Base-by-base conservation (phyloP, 257 asterid species). In the Marsdenia floribunda region DNA sequence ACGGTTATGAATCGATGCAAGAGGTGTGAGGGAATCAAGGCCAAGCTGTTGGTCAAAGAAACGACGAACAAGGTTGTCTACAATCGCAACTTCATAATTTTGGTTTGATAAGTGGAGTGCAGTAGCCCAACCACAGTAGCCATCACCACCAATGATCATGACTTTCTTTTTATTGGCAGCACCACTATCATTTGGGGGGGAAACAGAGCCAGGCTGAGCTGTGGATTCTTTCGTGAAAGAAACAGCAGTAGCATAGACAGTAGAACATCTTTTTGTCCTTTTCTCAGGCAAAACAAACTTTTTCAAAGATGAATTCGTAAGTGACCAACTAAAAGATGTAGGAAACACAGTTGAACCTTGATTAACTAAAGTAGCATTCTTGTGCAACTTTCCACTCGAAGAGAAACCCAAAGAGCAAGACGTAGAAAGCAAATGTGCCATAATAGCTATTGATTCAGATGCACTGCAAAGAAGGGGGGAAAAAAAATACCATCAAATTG, bases 101-200 rank as follows among this genome's bases (percentile, higher is more conserved):
- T 86, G 88, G 81, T 83, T 90, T 35, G 96, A 90, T 53, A 89
- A 81, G 80, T 89, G 93, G 70, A 89, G 93, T 38, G 96, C 83
- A 68, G 96, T 88, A 40, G 96, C 96, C 96, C 96, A 89, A 35
- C 96, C 96, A 58, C 96, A 89, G 72, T 94, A 94, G 52, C 99
- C 99, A 52, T 94, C 99, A 18, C 99, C 99, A 52, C 99, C 99
- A 35, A 94, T 89, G 11, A 94, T 96, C 99, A 94, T 92, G 79
- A 94, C 97, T 79, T 83, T 88, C 78, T 90, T 94, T 3, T 72
- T 80, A 2, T 46, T 58, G 47, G 87, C 81, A 68, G 86, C 76
- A 75, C 78, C 88, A 38, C 61, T 73, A 29, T 81, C 71, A 50
- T 73, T 70, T 38, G 77, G 80, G 29, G 80, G 73, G 58, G 84